phyloP scores from a whole-genome alignment of 2,329 filamentous ascomycete species.

The Fusarium poae region DNA sequence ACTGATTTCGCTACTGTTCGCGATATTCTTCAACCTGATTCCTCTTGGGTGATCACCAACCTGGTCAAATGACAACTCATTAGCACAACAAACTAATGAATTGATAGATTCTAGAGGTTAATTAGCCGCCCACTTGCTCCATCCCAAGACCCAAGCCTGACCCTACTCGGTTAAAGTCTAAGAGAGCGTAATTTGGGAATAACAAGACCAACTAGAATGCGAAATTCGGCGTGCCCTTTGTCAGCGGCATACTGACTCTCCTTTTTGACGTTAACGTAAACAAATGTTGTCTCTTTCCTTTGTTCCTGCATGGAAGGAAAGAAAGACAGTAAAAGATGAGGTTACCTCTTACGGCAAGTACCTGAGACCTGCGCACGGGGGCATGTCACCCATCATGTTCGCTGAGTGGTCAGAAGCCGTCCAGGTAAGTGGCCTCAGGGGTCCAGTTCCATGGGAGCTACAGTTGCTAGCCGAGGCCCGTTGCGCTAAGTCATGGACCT shows the following conservation, averaged over 20 bases:
- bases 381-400: slow-evolving; percentile 23
- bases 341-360: slow-evolving; percentile 34
- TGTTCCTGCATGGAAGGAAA: not conserved
- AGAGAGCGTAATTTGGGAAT: slow-evolving; percentile 30
- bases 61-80: slow-evolving; percentile 30
- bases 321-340: not conserved
- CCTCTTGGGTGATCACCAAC: slow-evolving; percentile 20
- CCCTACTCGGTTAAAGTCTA: slow-evolving; percentile 19
- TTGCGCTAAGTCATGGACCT: slow-evolving; percentile 41
- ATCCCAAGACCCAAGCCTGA: slow-evolving; percentile 10
- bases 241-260: slow-evolving; percentile 3
- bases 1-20: slow-evolving; percentile 4
- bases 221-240: slow-evolving; percentile 7
- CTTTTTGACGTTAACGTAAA: slow-evolving; percentile 13
- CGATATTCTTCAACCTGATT: slow-evolving; percentile 16
- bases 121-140: slow-evolving; percentile 32
- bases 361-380: slow-evolving; percentile 13
- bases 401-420: slow-evolving; percentile 20
- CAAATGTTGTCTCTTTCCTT: not conserved
- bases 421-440: slow-evolving; percentile 21
- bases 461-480: slow-evolving; percentile 38
- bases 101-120: slow-evolving; percentile 20
- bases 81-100: slow-evolving; percentile 14
- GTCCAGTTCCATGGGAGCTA: slow-evolving; percentile 21
- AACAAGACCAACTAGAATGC: slow-evolving; percentile 1